These are phyloP conservation scores for Dactylellina sp. DNA, from an alignment of 2,329 filamentous ascomycete genomes.

Conservation along the genomic window DNA sequence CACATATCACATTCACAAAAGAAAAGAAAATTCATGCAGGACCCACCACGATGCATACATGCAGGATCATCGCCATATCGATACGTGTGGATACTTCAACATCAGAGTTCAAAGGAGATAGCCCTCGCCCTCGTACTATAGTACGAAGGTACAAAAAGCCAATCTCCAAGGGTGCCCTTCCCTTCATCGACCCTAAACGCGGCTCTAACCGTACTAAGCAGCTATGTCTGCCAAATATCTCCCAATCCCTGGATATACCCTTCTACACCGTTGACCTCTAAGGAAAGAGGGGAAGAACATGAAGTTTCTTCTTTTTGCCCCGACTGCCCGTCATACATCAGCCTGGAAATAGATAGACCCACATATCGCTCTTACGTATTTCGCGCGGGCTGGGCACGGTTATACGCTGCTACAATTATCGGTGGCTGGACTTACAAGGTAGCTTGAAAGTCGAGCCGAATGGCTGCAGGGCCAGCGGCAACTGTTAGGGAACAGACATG, in stretches of 20 bases:
- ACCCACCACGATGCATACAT: no score
- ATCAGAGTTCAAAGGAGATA: slow-evolving; percentile 8
- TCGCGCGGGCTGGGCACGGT: slow-evolving; percentile 6
- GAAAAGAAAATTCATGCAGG: neutral
- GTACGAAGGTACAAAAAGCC: no score
- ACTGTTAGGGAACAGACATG: slow-evolving; percentile 12
- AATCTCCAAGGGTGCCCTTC: slow-evolving; percentile 5
- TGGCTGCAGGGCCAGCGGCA: slow-evolving; percentile 5
- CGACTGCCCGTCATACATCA: slow-evolving; percentile 22
- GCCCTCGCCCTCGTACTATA: slow-evolving; percentile 2
- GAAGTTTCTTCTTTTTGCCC: slow-evolving; percentile 2
- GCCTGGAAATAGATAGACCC: slow-evolving; percentile 8
- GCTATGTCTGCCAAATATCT: slow-evolving; percentile 40
- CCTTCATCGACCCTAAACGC: slow-evolving; percentile 5
- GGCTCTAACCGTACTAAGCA: slow-evolving; percentile 42
- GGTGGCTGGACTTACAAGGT: slow-evolving; percentile 33
- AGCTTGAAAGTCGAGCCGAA: slow-evolving; percentile 14
- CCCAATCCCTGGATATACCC: slow-evolving; percentile 13
- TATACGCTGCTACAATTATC: slow-evolving; percentile 6
- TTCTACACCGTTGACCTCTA: neutral
- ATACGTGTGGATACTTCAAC: slow-evolving; percentile 19
- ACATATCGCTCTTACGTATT: slow-evolving; percentile 22
- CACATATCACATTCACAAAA: no score
- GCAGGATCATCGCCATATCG: slow-evolving; percentile 22
- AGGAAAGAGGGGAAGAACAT: slow-evolving; percentile 15